Evolutionary conservation across 2,329 filamentous ascomycete genomes (phyloP).

Genomic region (Hortaea werneckii): DNA sequence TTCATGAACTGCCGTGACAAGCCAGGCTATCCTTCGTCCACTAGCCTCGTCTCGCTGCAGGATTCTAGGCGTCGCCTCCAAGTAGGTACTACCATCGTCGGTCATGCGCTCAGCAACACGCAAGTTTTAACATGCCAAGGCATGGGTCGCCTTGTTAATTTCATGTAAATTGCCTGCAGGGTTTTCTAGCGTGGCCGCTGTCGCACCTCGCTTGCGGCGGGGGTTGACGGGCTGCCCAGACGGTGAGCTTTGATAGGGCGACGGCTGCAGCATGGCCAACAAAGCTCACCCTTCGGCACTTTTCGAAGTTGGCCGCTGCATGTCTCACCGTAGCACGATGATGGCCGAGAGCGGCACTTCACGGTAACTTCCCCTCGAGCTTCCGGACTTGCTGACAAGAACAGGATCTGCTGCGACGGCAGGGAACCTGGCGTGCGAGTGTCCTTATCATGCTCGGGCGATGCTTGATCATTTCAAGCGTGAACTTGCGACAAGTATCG

Average conservation of each 20-base stretch:
- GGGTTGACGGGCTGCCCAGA: not conserved
- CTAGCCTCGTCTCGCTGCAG: too few species aligned
- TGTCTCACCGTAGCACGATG: too few species aligned
- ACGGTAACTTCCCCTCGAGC: too few species aligned
- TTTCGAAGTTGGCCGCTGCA: too few species aligned
- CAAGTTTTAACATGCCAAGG: not conserved
- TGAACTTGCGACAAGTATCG: too few species aligned
- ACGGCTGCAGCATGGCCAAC: not conserved
- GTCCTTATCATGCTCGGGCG: too few species aligned
- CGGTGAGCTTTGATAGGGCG: not conserved
- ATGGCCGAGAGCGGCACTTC: too few species aligned
- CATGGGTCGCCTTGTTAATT: not conserved
- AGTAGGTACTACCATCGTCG: not conserved
- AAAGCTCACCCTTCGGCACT: not conserved
- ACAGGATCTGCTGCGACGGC: too few species aligned
- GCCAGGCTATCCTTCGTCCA: too few species aligned
- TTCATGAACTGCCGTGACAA: not conserved
- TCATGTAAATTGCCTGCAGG: not conserved
- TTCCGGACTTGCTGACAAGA: too few species aligned
- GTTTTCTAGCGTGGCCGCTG: not conserved
- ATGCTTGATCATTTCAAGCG: too few species aligned
- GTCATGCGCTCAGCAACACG: not conserved
- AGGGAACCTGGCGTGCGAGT: too few species aligned
- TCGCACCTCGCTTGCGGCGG: not conserved
- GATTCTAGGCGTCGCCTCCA: not conserved